A percentile compares a stretch with the other conserved stretches of the same genome.
phyloP scores from a whole-genome alignment of 495 filamentous ascomycete species.

The Xylaria intraflava region DNA sequence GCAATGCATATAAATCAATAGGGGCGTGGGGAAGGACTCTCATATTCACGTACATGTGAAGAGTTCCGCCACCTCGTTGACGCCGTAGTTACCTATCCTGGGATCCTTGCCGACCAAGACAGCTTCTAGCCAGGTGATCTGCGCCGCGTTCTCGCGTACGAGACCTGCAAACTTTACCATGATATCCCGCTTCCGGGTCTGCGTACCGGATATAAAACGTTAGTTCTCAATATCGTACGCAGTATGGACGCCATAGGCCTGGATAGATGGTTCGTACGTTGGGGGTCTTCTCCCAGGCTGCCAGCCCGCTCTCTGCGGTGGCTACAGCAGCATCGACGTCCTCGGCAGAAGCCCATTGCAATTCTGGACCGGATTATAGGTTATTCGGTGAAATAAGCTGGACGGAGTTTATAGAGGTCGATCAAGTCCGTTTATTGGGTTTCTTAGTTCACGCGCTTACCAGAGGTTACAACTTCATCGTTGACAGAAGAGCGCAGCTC shows the following conservation, averaged over 20 bases:
- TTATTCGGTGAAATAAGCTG: no score
- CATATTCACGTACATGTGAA: slow-evolving; percentile 43
- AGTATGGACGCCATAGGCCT: no score
- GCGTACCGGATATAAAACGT: slow-evolving; percentile 12
- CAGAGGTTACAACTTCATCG: slow-evolving; percentile 4
- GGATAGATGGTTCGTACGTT: not conserved
- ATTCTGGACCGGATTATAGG: not conserved
- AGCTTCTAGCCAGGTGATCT: slow-evolving; percentile 47
- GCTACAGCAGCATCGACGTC: slow-evolving; percentile 54
- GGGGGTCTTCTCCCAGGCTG: slow-evolving; percentile 45
- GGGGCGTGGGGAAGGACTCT: no score
- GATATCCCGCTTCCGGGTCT: slow-evolving; percentile 35
- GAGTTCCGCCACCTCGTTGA: slow-evolving; percentile 24
- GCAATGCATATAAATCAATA: slow-evolving; percentile 20
- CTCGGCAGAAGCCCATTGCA: slow-evolving; percentile 14
- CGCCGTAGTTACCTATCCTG: not conserved
- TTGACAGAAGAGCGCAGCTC: slow-evolving; percentile 5
- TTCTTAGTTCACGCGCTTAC: not conserved
- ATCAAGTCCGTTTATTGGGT: no score
- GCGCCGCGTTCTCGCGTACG: slow-evolving; percentile 36
- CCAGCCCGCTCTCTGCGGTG: slow-evolving; percentile 54
- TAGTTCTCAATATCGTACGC: not conserved
- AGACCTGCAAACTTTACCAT: slow-evolving; percentile 49
- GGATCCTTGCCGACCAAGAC: slow-evolving; percentile 7
- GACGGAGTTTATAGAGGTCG: no score